Percentiles rank a stretch among this genome's conserved stretches.
These are phyloP conservation scores for Zoysia matrella DNA, from an alignment of 202 grass and related monocot species.

Conservation along the genomic window DNA sequence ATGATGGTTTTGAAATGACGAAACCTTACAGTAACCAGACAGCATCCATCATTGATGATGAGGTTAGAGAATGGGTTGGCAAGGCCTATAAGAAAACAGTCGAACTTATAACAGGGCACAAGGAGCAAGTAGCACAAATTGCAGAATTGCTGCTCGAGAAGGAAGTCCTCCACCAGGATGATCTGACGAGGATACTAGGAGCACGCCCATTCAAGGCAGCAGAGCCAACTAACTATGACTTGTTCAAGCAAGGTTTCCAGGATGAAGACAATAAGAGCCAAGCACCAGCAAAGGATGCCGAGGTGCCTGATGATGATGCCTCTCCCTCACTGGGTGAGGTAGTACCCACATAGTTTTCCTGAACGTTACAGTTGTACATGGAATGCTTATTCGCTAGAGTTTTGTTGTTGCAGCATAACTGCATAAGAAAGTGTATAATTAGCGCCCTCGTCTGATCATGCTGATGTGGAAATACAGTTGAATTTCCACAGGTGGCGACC, in stretches of 20 bases:
- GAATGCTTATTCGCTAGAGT: slow-evolving; percentile 34
- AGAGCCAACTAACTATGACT: slow-evolving; percentile 83
- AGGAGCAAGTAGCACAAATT: slow-evolving; percentile 75
- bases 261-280: slow-evolving; percentile 61
- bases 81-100: slow-evolving; percentile 81
- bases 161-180: slow-evolving; percentile 93
- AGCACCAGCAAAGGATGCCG: slow-evolving; percentile 33
- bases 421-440: slow-evolving; percentile 61
- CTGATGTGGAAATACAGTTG: slow-evolving; percentile 39
- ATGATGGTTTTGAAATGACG: slow-evolving; percentile 90
- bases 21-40: slow-evolving; percentile 99
- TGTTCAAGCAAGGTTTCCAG: slow-evolving; percentile 84
- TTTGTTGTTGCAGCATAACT: slow-evolving; percentile 31
- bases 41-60: slow-evolving; percentile 78
- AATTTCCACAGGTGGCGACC: slow-evolving; percentile 13
- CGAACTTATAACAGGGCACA: slow-evolving; percentile 77
- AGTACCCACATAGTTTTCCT: slow-evolving; percentile 54
- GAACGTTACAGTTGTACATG: slow-evolving; percentile 38
- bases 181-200: slow-evolving; percentile 76
- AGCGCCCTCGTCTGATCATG: slow-evolving; percentile 36
- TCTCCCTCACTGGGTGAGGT: slow-evolving; percentile 64
- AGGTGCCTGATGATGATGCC: slow-evolving; percentile 47
- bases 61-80: slow-evolving; percentile 92
- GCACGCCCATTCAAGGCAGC: slow-evolving; percentile 78
- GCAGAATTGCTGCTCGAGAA: slow-evolving; percentile 92